Evolutionary conservation across 106 monocot genomes (phyloP).

Genomic region (Alisma plantagoaquatica): DNA sequence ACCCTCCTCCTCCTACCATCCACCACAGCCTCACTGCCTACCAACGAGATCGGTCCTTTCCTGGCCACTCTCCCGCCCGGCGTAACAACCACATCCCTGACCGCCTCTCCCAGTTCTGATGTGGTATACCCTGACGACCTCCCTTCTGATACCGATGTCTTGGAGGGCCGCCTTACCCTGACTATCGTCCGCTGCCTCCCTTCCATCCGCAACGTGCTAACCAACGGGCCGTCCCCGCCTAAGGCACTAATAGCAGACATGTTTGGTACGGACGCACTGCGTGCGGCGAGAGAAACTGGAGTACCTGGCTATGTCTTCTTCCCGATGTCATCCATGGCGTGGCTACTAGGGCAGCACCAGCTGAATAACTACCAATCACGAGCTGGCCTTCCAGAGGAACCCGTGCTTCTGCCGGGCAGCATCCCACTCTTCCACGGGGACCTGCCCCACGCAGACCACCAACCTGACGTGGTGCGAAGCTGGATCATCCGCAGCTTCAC

Average conservation of each 20-base stretch:
- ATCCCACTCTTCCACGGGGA: no score
- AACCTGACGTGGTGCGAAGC: constrained; percentile 6
- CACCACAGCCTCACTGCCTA: no score
- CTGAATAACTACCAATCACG: no score
- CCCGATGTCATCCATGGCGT: constrained; percentile 13
- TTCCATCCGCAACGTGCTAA: constrained; percentile 21
- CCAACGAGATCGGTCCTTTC: constrained; percentile 17
- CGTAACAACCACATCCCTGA: constrained; percentile 32
- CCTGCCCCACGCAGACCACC: constrained; percentile 24
- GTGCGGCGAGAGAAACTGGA: constrained; percentile 20
- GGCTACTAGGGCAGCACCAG: no score
- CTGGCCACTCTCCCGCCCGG: constrained; percentile 29
- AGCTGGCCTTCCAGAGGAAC: no score
- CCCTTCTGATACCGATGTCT: constrained; percentile 13
- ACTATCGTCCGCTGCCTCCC: constrained; percentile 27
- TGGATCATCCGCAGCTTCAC: constrained; percentile 8
- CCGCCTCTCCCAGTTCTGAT: constrained; percentile 20
- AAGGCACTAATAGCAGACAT: constrained; percentile 50
- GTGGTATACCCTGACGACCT: constrained; percentile 42
- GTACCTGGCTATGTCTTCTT: constrained; percentile 33
- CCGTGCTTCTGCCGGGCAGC: no score
- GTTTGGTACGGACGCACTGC: constrained; percentile 22
- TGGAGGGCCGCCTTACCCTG: constrained; percentile 22
- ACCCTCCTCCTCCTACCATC: constrained; percentile 45
- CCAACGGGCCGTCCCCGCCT: constrained; percentile 2